Percentiles rank a stretch among this genome's conserved stretches.
Conservation (phyloP, 139 green algal genomes). For the Raphidocelis subcapitata region DNA sequence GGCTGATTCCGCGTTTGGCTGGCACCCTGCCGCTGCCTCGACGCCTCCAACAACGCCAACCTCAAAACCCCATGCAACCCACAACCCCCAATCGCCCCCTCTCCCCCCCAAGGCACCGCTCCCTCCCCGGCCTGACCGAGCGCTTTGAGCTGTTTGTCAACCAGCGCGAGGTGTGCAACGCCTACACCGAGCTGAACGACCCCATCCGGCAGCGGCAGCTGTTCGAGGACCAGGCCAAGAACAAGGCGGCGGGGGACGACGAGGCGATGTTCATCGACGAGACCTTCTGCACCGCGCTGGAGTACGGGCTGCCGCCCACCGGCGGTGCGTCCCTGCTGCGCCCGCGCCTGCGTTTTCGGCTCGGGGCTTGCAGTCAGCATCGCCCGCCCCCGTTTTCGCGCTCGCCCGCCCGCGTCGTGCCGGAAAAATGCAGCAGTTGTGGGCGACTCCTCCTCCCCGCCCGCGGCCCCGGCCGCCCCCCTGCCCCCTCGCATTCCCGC, state of each 20-base stretch:
- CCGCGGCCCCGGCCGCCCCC: too few species aligned
- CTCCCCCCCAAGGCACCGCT: constrained; percentile 67
- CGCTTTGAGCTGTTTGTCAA: constrained; percentile 96
- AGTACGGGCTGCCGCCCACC: constrained; percentile 98
- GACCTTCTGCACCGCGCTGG: constrained; percentile 93
- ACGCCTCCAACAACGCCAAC: too few species aligned
- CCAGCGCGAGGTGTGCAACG: constrained; percentile 89
- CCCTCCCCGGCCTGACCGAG: constrained; percentile 88
- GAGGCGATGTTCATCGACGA: constrained; percentile 99
- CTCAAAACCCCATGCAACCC: too few species aligned
- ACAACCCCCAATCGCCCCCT: background rate
- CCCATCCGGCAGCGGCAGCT: constrained; percentile 92
- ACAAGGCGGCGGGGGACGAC: constrained; percentile 84
- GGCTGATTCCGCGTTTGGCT: too few species aligned
- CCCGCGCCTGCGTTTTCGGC: too few species aligned
- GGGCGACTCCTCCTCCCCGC: too few species aligned
- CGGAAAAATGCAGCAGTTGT: too few species aligned
- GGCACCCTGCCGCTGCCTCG: too few species aligned
- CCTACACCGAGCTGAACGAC: constrained; percentile 99
- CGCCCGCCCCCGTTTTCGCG: too few species aligned
- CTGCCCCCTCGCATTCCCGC: too few species aligned
- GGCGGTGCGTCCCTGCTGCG: constrained; percentile 51
- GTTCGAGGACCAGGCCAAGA: constrained; percentile 86
- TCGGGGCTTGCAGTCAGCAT: too few species aligned
- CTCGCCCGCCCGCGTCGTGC: too few species aligned